phyloP scores from a whole-genome alignment of 768 basidiomycete genomes.

The Mycena haematopus region DNA sequence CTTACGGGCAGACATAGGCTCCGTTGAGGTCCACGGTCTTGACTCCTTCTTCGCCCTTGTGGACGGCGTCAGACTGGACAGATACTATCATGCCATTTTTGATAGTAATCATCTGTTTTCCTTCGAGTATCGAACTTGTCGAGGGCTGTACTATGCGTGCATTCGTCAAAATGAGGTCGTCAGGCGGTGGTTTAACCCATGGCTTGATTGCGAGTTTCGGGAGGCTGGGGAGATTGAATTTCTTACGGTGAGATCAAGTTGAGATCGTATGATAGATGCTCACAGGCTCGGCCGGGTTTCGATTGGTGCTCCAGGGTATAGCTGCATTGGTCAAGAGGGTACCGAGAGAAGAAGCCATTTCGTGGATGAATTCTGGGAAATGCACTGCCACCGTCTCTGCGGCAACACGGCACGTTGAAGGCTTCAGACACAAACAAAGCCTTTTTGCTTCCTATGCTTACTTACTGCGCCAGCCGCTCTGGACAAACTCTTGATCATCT shows the following conservation, averaged over 20 bases:
- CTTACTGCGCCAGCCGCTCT: no score
- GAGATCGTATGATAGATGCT: background rate
- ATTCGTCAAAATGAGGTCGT: slow-evolving; percentile 39
- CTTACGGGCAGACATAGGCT: slow-evolving; percentile 46
- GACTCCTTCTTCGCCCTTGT: slow-evolving; percentile 19
- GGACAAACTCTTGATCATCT: no score
- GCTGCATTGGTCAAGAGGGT: slow-evolving; percentile 8
- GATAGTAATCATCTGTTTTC: slow-evolving; percentile 36
- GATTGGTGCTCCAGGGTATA: slow-evolving; percentile 21
- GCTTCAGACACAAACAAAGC: no score
- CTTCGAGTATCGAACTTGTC: slow-evolving; percentile 32
- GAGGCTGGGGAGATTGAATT: slow-evolving; percentile 31
- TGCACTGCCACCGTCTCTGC: no score
- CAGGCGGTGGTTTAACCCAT: slow-evolving; percentile 37
- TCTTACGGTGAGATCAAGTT: no score
- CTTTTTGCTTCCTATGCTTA: no score
- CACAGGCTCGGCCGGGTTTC: slow-evolving; percentile 30
- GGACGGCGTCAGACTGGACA: slow-evolving; percentile 25
- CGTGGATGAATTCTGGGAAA: background rate
- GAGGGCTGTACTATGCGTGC: slow-evolving; percentile 42
- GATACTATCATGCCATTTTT: slow-evolving; percentile 37
- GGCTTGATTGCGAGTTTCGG: slow-evolving; percentile 43
- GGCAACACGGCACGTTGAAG: no score
- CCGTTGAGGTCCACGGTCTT: slow-evolving; percentile 41
- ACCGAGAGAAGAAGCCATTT: background rate